phyloP scores from a whole-genome alignment of 140 eudicot genomes.

The Bidens hawaiensis region DNA sequence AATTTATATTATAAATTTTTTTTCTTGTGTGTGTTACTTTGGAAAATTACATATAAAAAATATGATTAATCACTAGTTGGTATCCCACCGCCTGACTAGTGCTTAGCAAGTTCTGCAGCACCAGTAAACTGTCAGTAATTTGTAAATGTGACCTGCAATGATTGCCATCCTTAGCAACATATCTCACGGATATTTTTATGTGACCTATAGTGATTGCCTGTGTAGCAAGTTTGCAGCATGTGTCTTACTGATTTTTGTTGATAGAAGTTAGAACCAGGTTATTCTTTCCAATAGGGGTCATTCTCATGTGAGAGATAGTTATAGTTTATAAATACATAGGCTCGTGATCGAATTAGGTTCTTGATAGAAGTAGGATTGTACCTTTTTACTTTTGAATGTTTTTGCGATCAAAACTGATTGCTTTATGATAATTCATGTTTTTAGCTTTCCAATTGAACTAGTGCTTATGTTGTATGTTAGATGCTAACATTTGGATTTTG shows the following conservation, averaged over 20 bases:
- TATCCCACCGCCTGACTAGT: no score
- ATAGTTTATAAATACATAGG: background rate
- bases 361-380: background rate
- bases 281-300: background rate
- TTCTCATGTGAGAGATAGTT: background rate
- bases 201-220: background rate
- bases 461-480: background rate
- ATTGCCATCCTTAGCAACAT: slow-evolving; percentile 1
- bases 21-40: no score
- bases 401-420: background rate
- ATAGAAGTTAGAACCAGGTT: slow-evolving; percentile 13
- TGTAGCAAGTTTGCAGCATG: slow-evolving; percentile 3
- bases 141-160: background rate
- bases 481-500: slow-evolving; percentile 5
- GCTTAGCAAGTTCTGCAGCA: no score
- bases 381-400: background rate
- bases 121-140: background rate
- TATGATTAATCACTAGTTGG: no score
- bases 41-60: no score
- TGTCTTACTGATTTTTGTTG: background rate
- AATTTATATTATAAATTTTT: no score
- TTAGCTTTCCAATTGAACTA: background rate
- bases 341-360: slow-evolving; percentile 2
- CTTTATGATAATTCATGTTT: background rate
- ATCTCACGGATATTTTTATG: background rate